Percentiles rank a stretch among this genome's conserved stretches.
These are phyloP conservation scores for Zymoseptoria ardabiliae DNA, from an alignment of 2,329 filamentous ascomycete species.

Conservation along the genomic window DNA sequence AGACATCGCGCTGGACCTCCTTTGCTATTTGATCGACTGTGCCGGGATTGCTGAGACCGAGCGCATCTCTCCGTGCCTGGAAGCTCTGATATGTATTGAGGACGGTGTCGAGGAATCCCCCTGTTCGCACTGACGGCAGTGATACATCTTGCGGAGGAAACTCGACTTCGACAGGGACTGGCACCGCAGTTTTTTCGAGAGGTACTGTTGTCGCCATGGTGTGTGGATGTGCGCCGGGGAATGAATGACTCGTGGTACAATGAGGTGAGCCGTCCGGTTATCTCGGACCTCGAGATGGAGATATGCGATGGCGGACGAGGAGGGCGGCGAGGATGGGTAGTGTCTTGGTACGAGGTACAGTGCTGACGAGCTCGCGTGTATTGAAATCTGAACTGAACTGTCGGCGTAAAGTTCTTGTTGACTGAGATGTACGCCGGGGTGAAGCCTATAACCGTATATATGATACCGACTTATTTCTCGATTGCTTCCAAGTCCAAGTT, in stretches of 20 bases:
- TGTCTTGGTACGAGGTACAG: background rate
- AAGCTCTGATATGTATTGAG: conserved; percentile 71
- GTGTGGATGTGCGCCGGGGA: background rate
- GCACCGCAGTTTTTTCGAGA: conserved; percentile 23
- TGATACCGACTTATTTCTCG: no score
- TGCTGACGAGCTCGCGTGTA: background rate
- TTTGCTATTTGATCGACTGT: conserved; percentile 81
- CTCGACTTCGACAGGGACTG: conserved; percentile 16
- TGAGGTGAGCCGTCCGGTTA: background rate
- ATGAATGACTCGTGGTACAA: background rate
- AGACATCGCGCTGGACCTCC: conserved; percentile 93
- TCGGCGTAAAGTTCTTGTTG: background rate
- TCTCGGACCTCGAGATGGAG: background rate
- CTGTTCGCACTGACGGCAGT: conserved; percentile 21
- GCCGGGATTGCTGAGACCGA: conserved; percentile 87
- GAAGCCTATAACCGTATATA: background rate
- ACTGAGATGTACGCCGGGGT: background rate
- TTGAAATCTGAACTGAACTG: background rate
- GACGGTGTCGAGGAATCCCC: conserved; percentile 25
- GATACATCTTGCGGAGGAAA: conserved; percentile 13
- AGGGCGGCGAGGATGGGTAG: background rate
- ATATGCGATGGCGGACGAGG: background rate
- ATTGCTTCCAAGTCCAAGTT: no score
- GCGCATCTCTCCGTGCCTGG: conserved; percentile 74
- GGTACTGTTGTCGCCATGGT: conserved; percentile 14